phyloP scores from a whole-genome alignment of 768 basidiomycete genomes.

The Panaeolus cyanescens region DNA sequence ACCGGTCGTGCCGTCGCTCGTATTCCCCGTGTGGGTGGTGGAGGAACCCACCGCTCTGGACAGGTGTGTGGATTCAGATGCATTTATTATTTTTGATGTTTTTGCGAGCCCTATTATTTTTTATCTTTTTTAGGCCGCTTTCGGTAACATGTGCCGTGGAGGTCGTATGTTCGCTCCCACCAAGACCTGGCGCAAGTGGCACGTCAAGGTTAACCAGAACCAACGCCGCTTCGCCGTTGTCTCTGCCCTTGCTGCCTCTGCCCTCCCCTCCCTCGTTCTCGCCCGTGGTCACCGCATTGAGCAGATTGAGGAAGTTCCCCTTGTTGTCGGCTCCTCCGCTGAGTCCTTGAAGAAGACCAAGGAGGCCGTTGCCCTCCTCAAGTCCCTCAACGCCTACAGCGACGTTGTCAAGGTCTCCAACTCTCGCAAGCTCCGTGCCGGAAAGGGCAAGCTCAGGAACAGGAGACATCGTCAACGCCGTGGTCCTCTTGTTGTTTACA shows the following conservation, averaged over 20 bases:
- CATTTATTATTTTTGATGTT: background rate
- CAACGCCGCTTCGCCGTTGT: slow-evolving; percentile 98
- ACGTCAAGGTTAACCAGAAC: slow-evolving; percentile 99
- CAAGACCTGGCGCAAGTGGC: slow-evolving; percentile 99
- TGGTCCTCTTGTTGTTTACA: slow-evolving; percentile 96
- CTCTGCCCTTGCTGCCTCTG: slow-evolving; percentile 96
- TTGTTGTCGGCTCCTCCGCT: slow-evolving; percentile 77
- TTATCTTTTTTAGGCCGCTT: slow-evolving; percentile 70
- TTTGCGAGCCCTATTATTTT: slow-evolving; percentile 4
- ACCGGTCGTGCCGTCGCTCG: slow-evolving; percentile 99
- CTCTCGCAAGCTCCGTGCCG: slow-evolving; percentile 94
- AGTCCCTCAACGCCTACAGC: slow-evolving; percentile 83
- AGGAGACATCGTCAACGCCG: slow-evolving; percentile 96
- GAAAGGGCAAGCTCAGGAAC: slow-evolving; percentile 97
- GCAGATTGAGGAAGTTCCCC: slow-evolving; percentile 93
- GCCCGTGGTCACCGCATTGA: slow-evolving; percentile 99
- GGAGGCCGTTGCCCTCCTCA: slow-evolving; percentile 92
- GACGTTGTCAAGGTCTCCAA: slow-evolving; percentile 98
- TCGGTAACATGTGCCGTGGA: slow-evolving; percentile 99
- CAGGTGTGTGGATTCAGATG: slow-evolving; percentile 62
- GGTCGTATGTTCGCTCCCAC: slow-evolving; percentile 99
- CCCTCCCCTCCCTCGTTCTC: slow-evolving; percentile 96
- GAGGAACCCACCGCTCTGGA: slow-evolving; percentile 97
- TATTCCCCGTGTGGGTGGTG: slow-evolving; percentile 99
- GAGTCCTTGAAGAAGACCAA: slow-evolving; percentile 97